Base-by-base conservation (phyloP, 805 yeast genomes). In the Blastobotrys attinorum region DNA sequence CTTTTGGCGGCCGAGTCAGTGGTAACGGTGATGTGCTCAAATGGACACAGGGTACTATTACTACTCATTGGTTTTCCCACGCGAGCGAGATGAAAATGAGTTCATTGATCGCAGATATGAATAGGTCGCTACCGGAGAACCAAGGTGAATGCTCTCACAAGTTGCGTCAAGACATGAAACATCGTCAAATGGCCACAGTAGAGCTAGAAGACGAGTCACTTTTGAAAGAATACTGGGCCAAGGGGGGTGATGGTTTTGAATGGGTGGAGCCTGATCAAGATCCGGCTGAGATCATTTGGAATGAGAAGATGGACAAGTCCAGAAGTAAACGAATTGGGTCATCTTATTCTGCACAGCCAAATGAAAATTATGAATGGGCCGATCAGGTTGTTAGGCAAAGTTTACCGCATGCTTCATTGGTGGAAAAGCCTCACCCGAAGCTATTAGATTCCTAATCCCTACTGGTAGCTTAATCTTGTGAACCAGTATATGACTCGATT, bases 191-290 rank as follows among this genome's bases (percentile, higher is more conserved):
- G 50, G 51, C 67, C 16, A 60, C 67, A 22, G 60, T 62, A 4
- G 66, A 76, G 52, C 77, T 82, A 38, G 76, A 79, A 44, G 81
- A 76, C 47, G 94, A 85, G 47, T 58, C 75, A 38, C 70, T 77
- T 66, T 54, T 85, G 52, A 83, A 84, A 56, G 94, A 87, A 53
- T 85, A 84, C 63, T 85, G 95, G 95, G 77, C 84, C 57, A 72
- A 82, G 34, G 84, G 86, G 5, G 95, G 95, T 23, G 89, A 81
- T 43, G 88, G 87, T 11, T 85, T 83, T 57, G 84, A 81, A 47
- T 85, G 95, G 95, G 81, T 76, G 10, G 95, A 85, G 57, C 95
- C 95, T 0, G 95, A 85, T 58, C 83, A 82, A 56, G 95, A 86
- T 57, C 95, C 95, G 0, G 94, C 92, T 0, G 87, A 80, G 17